Percentiles rank a stretch among this genome's conserved stretches.
These are phyloP conservation scores for Plasmodium reichenowi DNA, from an alignment of 169 alveolate species.

Conservation along the genomic window DNA sequence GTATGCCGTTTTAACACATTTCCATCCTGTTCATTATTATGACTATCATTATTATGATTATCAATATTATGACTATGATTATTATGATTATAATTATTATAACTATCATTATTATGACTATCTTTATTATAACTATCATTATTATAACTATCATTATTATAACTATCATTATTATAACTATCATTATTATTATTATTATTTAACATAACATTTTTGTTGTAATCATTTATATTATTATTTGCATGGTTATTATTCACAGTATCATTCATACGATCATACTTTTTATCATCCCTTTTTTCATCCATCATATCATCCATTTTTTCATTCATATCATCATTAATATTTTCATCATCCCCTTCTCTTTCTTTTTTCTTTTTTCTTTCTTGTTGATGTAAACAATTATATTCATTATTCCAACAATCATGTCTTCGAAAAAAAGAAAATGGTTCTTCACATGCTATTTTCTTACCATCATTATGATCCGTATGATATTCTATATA, in stretches of 20 bases:
- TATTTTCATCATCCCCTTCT: background rate
- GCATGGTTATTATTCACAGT: conserved; percentile 27
- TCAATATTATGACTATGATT: background rate
- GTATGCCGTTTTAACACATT: background rate
- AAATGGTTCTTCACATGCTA: conserved; percentile 89
- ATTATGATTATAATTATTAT: too few relatives aligned
- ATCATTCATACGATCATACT: conserved; percentile 22
- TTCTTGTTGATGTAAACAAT: conserved; percentile 57
- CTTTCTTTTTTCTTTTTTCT: conserved; percentile 20
- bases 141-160: too few relatives aligned
- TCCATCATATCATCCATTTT: conserved; percentile 2
- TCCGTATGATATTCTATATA: conserved; percentile 91
- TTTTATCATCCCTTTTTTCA: conserved; percentile 7
- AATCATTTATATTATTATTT: conserved; percentile 22
- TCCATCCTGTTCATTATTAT: background rate
- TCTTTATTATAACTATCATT: background rate
- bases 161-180: too few relatives aligned
- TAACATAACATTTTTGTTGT: conserved; percentile 3
- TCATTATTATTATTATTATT: background rate
- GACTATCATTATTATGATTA: background rate
- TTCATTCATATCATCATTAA: too few relatives aligned
- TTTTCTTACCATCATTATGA: conserved; percentile 84
- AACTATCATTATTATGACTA: too few relatives aligned
- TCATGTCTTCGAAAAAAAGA: conserved; percentile 89
- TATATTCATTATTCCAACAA: conserved; percentile 85